Base-by-base conservation (phyloP, 352 stramenopile genomes). In the Phytophthora meadii region DNA sequence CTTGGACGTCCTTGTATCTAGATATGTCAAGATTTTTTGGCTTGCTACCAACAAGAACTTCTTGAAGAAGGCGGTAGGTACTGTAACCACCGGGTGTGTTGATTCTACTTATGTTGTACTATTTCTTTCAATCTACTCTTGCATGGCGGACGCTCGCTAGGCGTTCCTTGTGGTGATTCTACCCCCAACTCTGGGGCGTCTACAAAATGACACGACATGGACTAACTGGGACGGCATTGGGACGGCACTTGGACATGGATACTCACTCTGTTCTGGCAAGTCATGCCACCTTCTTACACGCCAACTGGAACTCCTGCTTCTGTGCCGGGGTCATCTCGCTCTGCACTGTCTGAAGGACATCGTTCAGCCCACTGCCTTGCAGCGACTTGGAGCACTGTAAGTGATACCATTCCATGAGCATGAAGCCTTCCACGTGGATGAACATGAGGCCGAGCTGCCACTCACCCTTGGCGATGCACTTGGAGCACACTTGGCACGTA, bases 371-470 rank as follows among this genome's bases (percentile, higher is more conserved):
- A 48, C 69, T 72, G 53, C 74, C 81, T 2, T 84, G 80, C n/a
- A 92, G 69, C 49, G 63, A 61, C 39, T 71, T 68, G 49, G 72
- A 77, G 72, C 86, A 94, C 42, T 76, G 68, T 25, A 94, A 60
- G 64, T 94, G 86, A 66, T 92, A 80, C 86, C 86, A 94, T 66
- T 94, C 86, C 82, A 94, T 91, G 62, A 94, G 78, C 86, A 94
- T 92, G 74, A 92, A 94, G 54, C 86, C 86, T 39, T 94, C 86
- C 61, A 90, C 72, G 74, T 94, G 86, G 61, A 92, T 83, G 65
- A 92, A 94, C 86, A 94, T 94, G 67, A 90, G 80, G 1, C 86
- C 86, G 53, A 94, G 68, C 51, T 92, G 84, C 79, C 85, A 90
- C 45, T 81, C 67, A 65, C 81, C 86, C 50, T 87, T 72, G 46